Evolutionary conservation across 177 flowering plant species (phyloP).

Genomic region (Telopea speciosissima): DNA sequence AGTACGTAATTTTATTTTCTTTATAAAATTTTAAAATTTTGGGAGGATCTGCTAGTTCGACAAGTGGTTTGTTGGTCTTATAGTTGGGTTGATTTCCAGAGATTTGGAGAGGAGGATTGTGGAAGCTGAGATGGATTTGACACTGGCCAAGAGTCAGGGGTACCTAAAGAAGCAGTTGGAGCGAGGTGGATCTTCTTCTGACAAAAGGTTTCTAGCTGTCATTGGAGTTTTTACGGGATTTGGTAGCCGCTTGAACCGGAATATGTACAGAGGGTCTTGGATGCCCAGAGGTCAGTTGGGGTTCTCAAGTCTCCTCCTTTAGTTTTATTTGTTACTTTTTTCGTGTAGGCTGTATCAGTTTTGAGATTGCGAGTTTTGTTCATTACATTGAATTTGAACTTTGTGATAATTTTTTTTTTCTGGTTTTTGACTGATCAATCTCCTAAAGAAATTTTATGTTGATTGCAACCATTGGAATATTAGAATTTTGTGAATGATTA

Average conservation of each 20-base stretch:
- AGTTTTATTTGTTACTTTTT: neutral
- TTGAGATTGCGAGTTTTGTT: neutral
- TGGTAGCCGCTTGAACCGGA: constrained; percentile 79
- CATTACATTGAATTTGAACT: neutral
- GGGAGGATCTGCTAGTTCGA: neutral
- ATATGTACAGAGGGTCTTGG: constrained; percentile 82
- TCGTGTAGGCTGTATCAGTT: neutral
- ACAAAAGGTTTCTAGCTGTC: constrained; percentile 70
- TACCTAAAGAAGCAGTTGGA: constrained; percentile 51
- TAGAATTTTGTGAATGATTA: no score
- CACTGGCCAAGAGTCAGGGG: constrained; percentile 88
- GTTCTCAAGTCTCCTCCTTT: constrained; percentile 1
- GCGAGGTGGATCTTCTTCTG: constrained; percentile 42
- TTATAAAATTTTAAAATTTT: neutral
- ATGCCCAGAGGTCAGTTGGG: constrained; percentile 73
- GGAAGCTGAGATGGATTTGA: constrained; percentile 93
- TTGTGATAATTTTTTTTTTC: neutral
- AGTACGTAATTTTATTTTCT: constrained; percentile 31
- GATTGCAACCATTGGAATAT: no score
- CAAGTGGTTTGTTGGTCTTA: constrained; percentile 4
- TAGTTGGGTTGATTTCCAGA: constrained; percentile 25
- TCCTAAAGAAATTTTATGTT: no score
- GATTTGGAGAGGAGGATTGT: constrained; percentile 81
- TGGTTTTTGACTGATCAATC: no score
- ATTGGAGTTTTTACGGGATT: constrained; percentile 96